Evolutionary conservation across 2,329 filamentous ascomycete species (phyloP), one percentile per base, ranked within the genome.

Genomic region (Ophiostoma australiae): DNA sequence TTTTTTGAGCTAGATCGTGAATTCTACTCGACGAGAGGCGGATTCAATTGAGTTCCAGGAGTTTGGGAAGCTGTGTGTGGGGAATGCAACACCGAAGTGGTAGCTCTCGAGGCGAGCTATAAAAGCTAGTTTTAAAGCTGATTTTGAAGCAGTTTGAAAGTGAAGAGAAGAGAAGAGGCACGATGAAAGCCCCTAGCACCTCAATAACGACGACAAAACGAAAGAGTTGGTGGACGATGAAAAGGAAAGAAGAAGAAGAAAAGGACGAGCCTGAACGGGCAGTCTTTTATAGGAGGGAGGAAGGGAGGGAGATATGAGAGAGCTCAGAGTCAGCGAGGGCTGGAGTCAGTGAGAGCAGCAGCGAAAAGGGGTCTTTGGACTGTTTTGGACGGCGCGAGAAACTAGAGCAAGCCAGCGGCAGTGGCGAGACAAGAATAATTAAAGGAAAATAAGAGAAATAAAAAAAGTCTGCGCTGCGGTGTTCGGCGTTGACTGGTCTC

Each of bases 201-300:
- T 79, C 74, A 79, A 77, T 79, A 79, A 76, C 78, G 77, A 78
- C 76, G 68, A 74, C 78, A 79, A 78, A 78, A 76, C 74, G 76
- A 75, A 74, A 75, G 65, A 55, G 20, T 71, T 71, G 35, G 72
- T 63, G 68, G 23, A 63, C 63, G 70, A 72, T 66, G 65, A 41
- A 68, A 37, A 67, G 61, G 41, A 69, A 13, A 67, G 23, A 68
- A 41, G 27, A 23, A 20, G 37, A 68, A 68, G n/a, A n/a, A 15
- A 63, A n/a, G 37, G 33, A 33, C 13, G 67, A 63, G 55, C 13
- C 63, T 67, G 70, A 70, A 68, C 68, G 52, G 68, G 3, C 68
- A 35, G 70, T 48, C 68, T 68, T 70, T 68, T 72, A 72, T 70
- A 68, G 66, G 63, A 66, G 10, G n/a, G 63, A 35, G 39, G 27